These are phyloP conservation scores for Zasmidium cellare DNA, from an alignment of 2,329 filamentous ascomycete genomes.

Conservation along the genomic window DNA sequence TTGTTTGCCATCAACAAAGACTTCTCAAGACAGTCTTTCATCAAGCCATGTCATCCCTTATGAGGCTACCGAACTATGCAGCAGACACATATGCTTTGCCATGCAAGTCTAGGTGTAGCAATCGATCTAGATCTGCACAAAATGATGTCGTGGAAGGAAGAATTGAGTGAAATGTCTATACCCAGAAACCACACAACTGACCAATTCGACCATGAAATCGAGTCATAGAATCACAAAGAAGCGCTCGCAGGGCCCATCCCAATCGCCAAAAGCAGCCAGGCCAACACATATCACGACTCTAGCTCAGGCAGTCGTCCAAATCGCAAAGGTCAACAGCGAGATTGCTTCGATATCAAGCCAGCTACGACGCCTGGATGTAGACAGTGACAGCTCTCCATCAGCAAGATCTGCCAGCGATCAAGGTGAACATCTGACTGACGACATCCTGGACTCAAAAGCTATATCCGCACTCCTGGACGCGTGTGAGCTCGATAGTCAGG, in stretches of 20 bases:
- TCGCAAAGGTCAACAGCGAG: conserved; percentile 2
- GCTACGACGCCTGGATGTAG: neutral
- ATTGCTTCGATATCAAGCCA: neutral
- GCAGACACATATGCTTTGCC: no score
- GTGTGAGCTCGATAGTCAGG: neutral
- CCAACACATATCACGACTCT: neutral
- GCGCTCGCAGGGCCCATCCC: no score
- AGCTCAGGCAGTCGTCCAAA: neutral
- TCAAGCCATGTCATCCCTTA: no score
- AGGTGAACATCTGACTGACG: neutral
- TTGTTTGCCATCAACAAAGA: no score
- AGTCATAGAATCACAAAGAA: no score
- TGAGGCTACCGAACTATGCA: no score
- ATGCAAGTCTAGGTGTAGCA: neutral
- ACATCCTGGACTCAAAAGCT: neutral
- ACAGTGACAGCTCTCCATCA: neutral
- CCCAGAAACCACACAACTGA: no score
- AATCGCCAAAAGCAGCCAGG: no score
- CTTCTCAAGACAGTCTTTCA: no score
- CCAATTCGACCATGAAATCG: no score
- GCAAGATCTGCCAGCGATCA: no score
- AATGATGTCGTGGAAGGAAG: neutral
- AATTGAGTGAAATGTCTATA: no score
- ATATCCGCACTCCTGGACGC: neutral
- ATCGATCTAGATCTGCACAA: neutral